Conservation (phyloP, 768 basidiomycete genomes). For the Lanmaoa rubissima region DNA sequence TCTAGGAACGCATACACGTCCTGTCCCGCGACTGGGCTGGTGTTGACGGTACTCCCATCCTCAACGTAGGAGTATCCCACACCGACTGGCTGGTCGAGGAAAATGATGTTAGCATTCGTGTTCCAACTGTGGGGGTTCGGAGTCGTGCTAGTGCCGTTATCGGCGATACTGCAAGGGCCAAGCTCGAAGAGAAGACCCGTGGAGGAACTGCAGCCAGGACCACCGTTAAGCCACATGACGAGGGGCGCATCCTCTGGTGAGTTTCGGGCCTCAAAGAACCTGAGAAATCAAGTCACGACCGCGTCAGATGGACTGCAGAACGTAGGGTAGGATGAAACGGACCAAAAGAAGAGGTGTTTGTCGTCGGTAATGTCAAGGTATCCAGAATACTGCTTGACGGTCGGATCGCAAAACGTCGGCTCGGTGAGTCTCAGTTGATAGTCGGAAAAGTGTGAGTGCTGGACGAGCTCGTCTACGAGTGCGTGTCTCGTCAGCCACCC, state of each 20-base stretch:
- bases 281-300: slow-evolving; percentile 26
- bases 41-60: slow-evolving; percentile 71
- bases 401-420: slow-evolving; percentile 73
- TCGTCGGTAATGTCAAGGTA: slow-evolving; percentile 80
- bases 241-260: slow-evolving; percentile 78
- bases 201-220: slow-evolving; percentile 68
- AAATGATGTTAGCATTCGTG: slow-evolving; percentile 57
- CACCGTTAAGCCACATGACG: slow-evolving; percentile 88
- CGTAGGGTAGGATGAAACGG: slow-evolving; percentile 16
- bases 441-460: slow-evolving; percentile 47
- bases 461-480: slow-evolving; percentile 57
- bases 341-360: slow-evolving; percentile 90
- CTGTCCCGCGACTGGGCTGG: slow-evolving; percentile 80
- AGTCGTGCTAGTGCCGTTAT: slow-evolving; percentile 68
- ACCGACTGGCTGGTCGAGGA: slow-evolving; percentile 74
- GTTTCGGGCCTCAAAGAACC: slow-evolving; percentile 87
- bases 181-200: slow-evolving; percentile 91
- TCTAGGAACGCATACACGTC: slow-evolving; percentile 88
- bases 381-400: slow-evolving; percentile 74
- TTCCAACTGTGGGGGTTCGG: slow-evolving; percentile 88
- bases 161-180: slow-evolving; percentile 77
- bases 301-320: neutral
- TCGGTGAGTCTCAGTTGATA: slow-evolving; percentile 63
- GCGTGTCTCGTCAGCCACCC: slow-evolving; percentile 1
- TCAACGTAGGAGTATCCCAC: slow-evolving; percentile 89